phyloP scores from a whole-genome alignment of 1,139 yeast genomes.

The Diutina scorzettiae region DNA sequence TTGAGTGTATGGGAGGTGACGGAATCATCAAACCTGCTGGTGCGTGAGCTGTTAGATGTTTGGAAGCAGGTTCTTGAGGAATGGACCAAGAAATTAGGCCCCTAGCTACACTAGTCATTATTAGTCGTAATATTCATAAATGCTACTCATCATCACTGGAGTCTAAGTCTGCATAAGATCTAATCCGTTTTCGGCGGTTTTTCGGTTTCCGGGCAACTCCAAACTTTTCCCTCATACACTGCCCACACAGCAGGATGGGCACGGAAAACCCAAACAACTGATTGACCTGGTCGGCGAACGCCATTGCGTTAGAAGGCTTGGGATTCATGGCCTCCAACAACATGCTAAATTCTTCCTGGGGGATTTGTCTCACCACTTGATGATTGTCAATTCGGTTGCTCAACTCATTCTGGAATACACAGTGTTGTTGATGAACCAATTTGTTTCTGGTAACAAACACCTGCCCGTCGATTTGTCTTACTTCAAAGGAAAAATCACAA shows the following conservation, averaged over 20 bases:
- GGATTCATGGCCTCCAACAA: background rate
- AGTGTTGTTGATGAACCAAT: background rate
- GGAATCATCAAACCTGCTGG: background rate
- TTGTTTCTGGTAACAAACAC: background rate
- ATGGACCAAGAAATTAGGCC: too few species aligned
- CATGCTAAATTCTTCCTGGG: slow-evolving; percentile 1
- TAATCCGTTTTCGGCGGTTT: too few species aligned
- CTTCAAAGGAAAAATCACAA: background rate
- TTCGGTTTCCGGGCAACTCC: background rate
- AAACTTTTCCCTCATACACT: background rate
- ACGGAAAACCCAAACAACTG: background rate
- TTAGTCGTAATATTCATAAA: too few species aligned
- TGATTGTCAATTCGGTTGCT: background rate
- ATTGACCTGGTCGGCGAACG: background rate
- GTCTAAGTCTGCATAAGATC: too few species aligned
- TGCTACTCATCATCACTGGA: background rate
- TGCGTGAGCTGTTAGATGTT: background rate
- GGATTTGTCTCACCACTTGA: background rate
- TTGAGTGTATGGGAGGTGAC: background rate
- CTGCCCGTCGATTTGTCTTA: background rate
- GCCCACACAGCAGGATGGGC: background rate
- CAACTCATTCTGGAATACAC: background rate
- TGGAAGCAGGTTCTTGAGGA: background rate
- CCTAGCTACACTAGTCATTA: too few species aligned
- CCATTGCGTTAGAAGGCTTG: background rate